phyloP scores from a whole-genome alignment of 805 yeast species.

The Candida ipomoeae region DNA sequence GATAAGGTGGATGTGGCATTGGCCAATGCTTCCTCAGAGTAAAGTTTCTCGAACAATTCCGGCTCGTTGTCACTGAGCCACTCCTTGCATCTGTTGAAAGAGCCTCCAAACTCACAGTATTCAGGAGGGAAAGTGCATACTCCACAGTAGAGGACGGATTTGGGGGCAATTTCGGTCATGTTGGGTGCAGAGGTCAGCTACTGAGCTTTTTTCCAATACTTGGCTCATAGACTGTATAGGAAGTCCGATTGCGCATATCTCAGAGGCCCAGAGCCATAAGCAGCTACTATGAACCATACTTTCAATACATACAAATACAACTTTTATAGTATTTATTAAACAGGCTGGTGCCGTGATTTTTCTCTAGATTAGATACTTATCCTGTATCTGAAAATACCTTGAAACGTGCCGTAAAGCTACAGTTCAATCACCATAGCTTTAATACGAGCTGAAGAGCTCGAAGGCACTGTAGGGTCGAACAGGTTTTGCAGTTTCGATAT shows the following conservation, averaged over 20 bases:
- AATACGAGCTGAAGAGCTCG: neutral
- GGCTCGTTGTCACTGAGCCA: constrained; percentile 67
- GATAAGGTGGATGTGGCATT: constrained; percentile 59
- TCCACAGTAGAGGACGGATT: constrained; percentile 60
- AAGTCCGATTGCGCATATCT: constrained; percentile 2
- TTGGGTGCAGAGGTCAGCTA: neutral
- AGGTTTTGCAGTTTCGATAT: constrained; percentile 58
- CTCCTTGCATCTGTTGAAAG: constrained; percentile 73
- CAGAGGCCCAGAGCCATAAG: neutral
- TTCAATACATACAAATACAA: neutral
- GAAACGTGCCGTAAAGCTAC: neutral
- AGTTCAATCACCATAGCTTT: neutral
- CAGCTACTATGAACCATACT: neutral
- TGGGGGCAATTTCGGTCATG: constrained; percentile 32
- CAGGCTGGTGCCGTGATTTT: neutral
- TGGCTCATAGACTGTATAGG: constrained; percentile 1
- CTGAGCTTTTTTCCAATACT: neutral
- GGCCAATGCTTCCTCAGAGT: constrained; percentile 55
- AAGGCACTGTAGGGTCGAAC: constrained; percentile 35
- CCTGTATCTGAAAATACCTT: neutral
- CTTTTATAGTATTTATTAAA: neutral
- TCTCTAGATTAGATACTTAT: neutral
- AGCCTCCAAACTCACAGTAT: constrained; percentile 88
- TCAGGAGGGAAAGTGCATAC: constrained; percentile 83
- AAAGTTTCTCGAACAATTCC: constrained; percentile 55